A percentile compares a stretch with the other conserved stretches of the same genome.
Conservation (phyloP, 2,329 filamentous ascomycete species). For the Cladosporium austrohemisphaericum region DNA sequence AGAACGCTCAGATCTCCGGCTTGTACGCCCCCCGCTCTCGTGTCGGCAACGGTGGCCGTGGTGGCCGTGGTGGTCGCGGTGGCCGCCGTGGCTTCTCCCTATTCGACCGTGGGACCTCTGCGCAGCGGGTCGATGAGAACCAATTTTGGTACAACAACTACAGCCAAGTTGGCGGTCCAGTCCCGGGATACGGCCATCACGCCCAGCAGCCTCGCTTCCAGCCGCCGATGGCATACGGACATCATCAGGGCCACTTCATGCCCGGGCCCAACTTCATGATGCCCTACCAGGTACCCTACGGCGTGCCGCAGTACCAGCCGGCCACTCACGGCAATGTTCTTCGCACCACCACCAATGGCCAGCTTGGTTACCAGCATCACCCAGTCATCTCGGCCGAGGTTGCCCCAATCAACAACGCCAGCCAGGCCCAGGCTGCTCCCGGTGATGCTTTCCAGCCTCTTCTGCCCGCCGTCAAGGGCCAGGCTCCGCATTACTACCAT, state of each 20-base stretch:
- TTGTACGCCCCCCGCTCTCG: constrained; percentile 69
- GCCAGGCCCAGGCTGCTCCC: background rate
- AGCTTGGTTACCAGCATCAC: background rate
- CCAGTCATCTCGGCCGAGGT: background rate
- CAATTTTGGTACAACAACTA: background rate
- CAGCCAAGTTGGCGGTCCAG: background rate
- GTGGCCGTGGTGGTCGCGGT: constrained; percentile 36
- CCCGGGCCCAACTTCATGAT: background rate
- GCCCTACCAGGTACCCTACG: background rate
- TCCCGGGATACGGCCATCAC: background rate
- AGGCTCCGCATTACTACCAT: background rate
- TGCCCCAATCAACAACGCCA: background rate
- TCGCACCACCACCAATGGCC: background rate
- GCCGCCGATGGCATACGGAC: background rate
- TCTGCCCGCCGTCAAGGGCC: background rate
- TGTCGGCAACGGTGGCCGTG: constrained; percentile 54
- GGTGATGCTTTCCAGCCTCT: background rate
- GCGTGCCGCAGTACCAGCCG: background rate
- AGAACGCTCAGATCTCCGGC: constrained; percentile 83
- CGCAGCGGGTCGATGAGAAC: constrained; percentile 30
- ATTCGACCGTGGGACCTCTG: constrained; percentile 72
- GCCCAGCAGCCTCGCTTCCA: constrained; percentile 7
- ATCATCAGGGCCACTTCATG: background rate
- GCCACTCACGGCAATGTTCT: background rate
- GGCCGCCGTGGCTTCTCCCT: constrained; percentile 67